Conservation (phyloP, 1,284 basidiomycete species). For the Rhodotorula mucilaginosa region DNA sequence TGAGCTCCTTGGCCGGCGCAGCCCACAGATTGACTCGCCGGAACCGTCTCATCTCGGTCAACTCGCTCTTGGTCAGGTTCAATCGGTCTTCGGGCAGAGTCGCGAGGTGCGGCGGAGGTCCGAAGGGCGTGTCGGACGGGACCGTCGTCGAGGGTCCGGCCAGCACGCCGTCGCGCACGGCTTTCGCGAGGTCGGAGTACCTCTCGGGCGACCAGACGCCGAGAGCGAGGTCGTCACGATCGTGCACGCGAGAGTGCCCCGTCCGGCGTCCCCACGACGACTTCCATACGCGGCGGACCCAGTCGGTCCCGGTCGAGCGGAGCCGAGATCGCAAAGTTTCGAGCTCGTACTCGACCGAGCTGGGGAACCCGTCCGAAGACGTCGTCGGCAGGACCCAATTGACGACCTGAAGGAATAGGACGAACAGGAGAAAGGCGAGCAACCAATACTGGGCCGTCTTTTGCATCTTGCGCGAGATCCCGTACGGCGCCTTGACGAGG, state of each 20-base stretch:
- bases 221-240: not conserved
- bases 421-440: constrained; percentile 12
- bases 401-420: not conserved
- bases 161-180: not conserved
- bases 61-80: not conserved
- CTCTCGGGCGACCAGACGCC: not conserved
- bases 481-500: not conserved
- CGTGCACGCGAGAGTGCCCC: not conserved
- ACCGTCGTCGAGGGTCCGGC: not conserved
- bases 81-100: not conserved
- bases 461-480: constrained; percentile 8
- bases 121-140: not conserved
- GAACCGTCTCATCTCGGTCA: not conserved
- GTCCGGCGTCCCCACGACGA: not conserved
- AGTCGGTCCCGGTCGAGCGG: not conserved
- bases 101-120: not conserved
- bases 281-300: not conserved
- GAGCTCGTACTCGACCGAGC: not conserved
- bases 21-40: constrained; percentile 14
- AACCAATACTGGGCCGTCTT: constrained; percentile 9
- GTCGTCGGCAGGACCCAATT: not conserved
- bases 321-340: not conserved
- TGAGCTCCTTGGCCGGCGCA: not conserved
- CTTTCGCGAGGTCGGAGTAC: not conserved
- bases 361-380: not conserved